phyloP scores from a whole-genome alignment of 345 rosid genomes.

The Euphorbia pulcherrima region DNA sequence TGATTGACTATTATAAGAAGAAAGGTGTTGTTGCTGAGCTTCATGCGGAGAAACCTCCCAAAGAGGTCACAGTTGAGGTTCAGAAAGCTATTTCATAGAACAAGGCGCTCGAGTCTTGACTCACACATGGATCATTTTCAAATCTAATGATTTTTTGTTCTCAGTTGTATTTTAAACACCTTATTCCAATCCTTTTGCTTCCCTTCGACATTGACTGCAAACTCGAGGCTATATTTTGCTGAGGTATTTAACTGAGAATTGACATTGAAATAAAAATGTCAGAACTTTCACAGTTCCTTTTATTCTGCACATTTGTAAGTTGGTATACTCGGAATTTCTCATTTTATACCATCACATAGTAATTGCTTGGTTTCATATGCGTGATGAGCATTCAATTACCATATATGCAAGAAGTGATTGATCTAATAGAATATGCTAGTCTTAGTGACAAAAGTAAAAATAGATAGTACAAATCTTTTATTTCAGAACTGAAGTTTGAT shows the following conservation, averaged over 20 bases:
- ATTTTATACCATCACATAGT: no score
- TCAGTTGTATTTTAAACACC: slow-evolving; percentile 10
- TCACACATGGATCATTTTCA: neutral
- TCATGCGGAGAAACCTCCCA: slow-evolving; percentile 76
- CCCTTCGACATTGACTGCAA: slow-evolving; percentile 1
- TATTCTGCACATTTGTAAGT: neutral
- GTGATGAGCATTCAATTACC: no score
- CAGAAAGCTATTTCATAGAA: slow-evolving; percentile 51
- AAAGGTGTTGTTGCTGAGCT: slow-evolving; percentile 64
- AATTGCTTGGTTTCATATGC: no score
- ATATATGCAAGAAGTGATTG: no score
- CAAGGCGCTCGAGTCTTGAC: neutral
- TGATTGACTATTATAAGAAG: slow-evolving; percentile 69
- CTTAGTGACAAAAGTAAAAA: neutral
- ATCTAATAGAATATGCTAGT: no score
- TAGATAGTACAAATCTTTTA: neutral
- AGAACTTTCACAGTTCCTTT: neutral
- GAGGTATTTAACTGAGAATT: slow-evolving; percentile 19
- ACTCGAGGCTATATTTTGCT: slow-evolving; percentile 10
- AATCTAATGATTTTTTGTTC: slow-evolving; percentile 9
- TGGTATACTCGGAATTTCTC: no score
- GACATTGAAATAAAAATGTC: slow-evolving; percentile 17
- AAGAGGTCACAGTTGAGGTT: slow-evolving; percentile 69
- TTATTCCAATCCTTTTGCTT: neutral
- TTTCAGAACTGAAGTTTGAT: neutral